Evolutionary conservation across 768 basidiomycete species (phyloP).

Genomic region (Mycena haematopus): DNA sequence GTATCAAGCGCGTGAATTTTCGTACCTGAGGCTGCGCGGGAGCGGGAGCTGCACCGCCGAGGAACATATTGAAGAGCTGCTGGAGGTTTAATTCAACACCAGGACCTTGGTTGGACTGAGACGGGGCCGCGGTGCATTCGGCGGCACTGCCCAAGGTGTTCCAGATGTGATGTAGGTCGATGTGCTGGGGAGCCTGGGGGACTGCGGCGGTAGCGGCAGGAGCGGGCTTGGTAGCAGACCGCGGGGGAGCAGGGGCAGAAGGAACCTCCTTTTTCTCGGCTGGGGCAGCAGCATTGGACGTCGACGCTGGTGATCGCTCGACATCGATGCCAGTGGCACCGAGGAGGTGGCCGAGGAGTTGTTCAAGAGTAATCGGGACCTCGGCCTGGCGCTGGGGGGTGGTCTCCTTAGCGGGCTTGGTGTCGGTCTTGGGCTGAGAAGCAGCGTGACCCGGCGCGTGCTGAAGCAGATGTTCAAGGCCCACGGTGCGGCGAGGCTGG

Average conservation of each 20-base stretch:
- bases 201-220: no score
- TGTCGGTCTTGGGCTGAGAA: background rate
- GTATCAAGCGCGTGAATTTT: no score
- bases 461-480: slow-evolving; percentile 2
- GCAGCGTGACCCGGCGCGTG: slow-evolving; percentile 3
- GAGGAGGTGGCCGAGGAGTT: slow-evolving; percentile 25
- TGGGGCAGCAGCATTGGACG: background rate
- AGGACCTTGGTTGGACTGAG: background rate
- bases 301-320: slow-evolving; percentile 7
- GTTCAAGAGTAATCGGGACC: slow-evolving; percentile 17
- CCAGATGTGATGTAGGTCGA: slow-evolving; percentile 4
- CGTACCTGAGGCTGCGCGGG: slow-evolving; percentile 1
- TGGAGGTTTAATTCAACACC: slow-evolving; percentile 3
- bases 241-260: background rate
- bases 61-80: slow-evolving; percentile 27
- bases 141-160: slow-evolving; percentile 9
- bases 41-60: background rate
- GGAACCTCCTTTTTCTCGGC: background rate
- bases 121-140: background rate
- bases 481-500: background rate
- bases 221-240: no score
- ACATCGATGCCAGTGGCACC: slow-evolving; percentile 10
- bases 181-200: background rate
- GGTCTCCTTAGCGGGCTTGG: background rate
- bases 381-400: slow-evolving; percentile 8